These are phyloP conservation scores for Zalaria sp. DNA, from an alignment of 2,329 filamentous ascomycete species.

Conservation along the genomic window DNA sequence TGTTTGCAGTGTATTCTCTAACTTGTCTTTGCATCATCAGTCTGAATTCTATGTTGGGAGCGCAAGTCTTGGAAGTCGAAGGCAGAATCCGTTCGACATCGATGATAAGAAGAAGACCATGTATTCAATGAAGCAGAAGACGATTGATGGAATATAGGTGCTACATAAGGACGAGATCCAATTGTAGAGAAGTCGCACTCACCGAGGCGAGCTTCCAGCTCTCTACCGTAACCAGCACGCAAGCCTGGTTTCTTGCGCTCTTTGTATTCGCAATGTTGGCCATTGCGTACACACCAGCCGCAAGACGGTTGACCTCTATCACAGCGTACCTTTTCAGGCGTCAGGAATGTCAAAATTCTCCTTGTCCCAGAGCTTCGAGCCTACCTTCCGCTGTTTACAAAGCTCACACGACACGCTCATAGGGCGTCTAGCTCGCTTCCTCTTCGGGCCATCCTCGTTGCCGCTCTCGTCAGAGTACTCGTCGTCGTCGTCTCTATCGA, in stretches of 20 bases:
- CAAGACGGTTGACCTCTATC: slow-evolving; percentile 65
- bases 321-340: slow-evolving; percentile 37
- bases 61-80: no score
- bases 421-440: slow-evolving; percentile 21
- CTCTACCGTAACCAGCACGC: slow-evolving; percentile 42
- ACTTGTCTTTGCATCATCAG: slow-evolving; percentile 22
- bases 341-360: slow-evolving; percentile 1
- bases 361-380: slow-evolving; percentile 1
- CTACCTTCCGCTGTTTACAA: slow-evolving; percentile 68
- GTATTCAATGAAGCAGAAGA: no score
- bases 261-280: slow-evolving; percentile 52
- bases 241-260: slow-evolving; percentile 57
- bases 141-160: no score
- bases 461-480: slow-evolving; percentile 25
- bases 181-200: slow-evolving; percentile 14
- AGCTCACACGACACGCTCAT: slow-evolving; percentile 51
- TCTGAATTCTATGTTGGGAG: no score
- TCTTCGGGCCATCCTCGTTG: slow-evolving; percentile 27
- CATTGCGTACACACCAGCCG: slow-evolving; percentile 57
- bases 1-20: slow-evolving; percentile 28
- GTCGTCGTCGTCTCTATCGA: slow-evolving; percentile 14
- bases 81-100: slow-evolving; percentile 1
- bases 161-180: no score
- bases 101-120: not conserved
- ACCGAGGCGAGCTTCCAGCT: slow-evolving; percentile 46